Evolutionary conservation across 1,284 basidiomycete species (phyloP).

Genomic region (Bondarzewia mesenterica): DNA sequence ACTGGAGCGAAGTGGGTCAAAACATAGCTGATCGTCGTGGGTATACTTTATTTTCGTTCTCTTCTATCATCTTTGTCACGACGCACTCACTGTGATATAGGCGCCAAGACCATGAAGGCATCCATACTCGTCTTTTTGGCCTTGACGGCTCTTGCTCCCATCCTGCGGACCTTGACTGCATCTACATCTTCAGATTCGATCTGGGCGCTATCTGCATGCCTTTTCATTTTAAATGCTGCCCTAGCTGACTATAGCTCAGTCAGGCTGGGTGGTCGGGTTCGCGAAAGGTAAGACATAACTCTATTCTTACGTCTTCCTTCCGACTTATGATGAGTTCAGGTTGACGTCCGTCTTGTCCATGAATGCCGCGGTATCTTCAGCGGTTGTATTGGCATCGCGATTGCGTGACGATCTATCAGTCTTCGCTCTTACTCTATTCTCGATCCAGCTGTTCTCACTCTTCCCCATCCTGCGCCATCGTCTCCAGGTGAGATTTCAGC

Average conservation of each 20-base stretch:
- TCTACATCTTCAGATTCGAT: constrained; percentile 96
- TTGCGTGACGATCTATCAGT: constrained; percentile 79
- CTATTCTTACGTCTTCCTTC: constrained; percentile 8
- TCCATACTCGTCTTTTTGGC: constrained; percentile 84
- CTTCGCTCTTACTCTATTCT: constrained; percentile 85
- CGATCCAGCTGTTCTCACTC: constrained; percentile 79
- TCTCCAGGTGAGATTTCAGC: constrained; percentile 51
- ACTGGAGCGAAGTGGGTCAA: neutral
- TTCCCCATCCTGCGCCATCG: constrained; percentile 79
- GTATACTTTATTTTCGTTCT: constrained; percentile 13
- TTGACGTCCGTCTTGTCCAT: constrained; percentile 87
- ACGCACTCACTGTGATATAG: constrained; percentile 26
- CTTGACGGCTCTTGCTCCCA: constrained; percentile 84
- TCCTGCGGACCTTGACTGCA: constrained; percentile 86
- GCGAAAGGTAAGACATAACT: constrained; percentile 28
- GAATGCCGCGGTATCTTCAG: constrained; percentile 92
- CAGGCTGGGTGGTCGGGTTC: constrained; percentile 21
- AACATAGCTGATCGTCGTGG: constrained; percentile 21
- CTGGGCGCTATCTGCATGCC: constrained; percentile 78
- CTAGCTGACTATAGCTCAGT: constrained; percentile 57
- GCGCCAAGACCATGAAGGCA: constrained; percentile 60
- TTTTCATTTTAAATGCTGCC: constrained; percentile 57
- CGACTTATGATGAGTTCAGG: constrained; percentile 33
- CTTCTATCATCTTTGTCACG: neutral
- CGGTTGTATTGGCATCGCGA: constrained; percentile 90